Conservation (phyloP, 495 filamentous ascomycete species). For the Friedmanniomyces simplex region DNA sequence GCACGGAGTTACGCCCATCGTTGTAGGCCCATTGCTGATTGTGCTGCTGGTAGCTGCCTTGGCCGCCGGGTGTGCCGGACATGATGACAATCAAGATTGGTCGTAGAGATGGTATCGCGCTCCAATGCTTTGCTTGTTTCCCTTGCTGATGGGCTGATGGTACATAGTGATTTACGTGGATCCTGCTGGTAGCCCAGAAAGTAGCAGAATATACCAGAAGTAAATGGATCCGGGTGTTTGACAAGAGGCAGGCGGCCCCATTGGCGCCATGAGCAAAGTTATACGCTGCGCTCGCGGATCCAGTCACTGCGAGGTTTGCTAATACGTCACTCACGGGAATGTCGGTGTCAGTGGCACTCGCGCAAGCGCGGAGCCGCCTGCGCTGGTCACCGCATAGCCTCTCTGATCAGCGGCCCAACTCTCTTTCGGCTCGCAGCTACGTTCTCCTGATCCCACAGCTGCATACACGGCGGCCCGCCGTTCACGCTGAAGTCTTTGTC, state of each 20-base stretch:
- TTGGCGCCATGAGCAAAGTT: background rate
- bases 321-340: background rate
- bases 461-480: background rate
- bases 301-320: background rate
- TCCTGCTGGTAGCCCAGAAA: background rate
- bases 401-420: slow-evolving; percentile 73
- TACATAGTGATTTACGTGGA: background rate
- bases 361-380: too few species aligned
- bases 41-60: slow-evolving; percentile 2
- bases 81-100: background rate
- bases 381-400: slow-evolving; percentile 27
- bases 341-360: background rate
- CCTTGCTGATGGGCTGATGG: background rate
- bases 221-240: background rate
- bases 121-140: background rate
- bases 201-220: background rate
- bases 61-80: background rate
- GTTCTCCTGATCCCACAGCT: slow-evolving; percentile 46
- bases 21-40: slow-evolving; percentile 4
- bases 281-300: background rate
- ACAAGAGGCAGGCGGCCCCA: background rate
- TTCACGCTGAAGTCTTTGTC: slow-evolving; percentile 44
- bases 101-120: too few species aligned
- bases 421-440: slow-evolving; percentile 70
- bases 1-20: background rate